These are phyloP conservation scores for Saturnispora dispora DNA, from an alignment of 805 yeast genomes.

Conservation along the genomic window DNA sequence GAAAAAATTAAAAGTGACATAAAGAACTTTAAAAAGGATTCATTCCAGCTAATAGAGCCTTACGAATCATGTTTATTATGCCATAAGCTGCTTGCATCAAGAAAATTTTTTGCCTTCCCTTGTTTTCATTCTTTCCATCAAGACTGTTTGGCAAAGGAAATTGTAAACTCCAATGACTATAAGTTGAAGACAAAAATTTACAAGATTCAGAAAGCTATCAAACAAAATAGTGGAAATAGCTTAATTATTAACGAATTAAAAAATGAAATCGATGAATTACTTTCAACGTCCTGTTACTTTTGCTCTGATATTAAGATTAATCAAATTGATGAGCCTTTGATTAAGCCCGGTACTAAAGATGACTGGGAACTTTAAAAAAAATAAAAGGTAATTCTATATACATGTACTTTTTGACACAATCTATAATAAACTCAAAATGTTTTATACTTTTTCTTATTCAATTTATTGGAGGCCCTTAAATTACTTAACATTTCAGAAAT, in stretches of 20 bases:
- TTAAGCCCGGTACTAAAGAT: constrained; percentile 32
- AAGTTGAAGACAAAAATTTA: constrained; percentile 54
- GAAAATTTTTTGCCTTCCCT: constrained; percentile 75
- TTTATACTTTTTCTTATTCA: constrained; percentile 14
- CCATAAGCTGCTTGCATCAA: constrained; percentile 54
- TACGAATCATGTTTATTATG: constrained; percentile 78
- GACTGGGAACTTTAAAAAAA: constrained; percentile 37
- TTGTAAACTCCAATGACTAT: constrained; percentile 57
- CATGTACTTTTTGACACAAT: not conserved
- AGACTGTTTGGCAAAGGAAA: constrained; percentile 67
- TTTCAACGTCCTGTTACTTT: constrained; percentile 58
- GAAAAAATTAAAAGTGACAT: constrained; percentile 55
- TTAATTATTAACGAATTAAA: constrained; percentile 24
- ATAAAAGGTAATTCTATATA: not conserved
- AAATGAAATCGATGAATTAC: constrained; percentile 47
- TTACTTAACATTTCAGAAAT: constrained; percentile 41
- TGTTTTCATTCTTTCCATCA: constrained; percentile 87
- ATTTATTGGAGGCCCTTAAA: constrained; percentile 18
- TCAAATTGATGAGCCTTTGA: constrained; percentile 55
- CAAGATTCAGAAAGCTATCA: constrained; percentile 38
- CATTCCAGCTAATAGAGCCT: constrained; percentile 64
- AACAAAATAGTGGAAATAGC: constrained; percentile 29
- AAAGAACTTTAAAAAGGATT: constrained; percentile 35
- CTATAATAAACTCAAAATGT: constrained; percentile 9
- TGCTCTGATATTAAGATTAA: constrained; percentile 71